Conservation (phyloP, 768 basidiomycete species). For the Naganishia friedmannii region DNA sequence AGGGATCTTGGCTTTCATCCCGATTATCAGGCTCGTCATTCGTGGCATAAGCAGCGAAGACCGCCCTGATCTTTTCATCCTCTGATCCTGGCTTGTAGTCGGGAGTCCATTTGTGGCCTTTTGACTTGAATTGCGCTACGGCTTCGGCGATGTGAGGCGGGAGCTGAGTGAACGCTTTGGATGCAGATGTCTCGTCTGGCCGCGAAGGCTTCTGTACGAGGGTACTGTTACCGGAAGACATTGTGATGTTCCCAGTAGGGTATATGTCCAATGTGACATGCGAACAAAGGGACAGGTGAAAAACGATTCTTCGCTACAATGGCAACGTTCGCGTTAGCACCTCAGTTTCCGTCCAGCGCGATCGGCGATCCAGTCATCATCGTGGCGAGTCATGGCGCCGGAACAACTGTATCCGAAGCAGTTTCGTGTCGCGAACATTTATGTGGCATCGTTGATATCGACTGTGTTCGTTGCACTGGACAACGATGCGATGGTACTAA, state of each 20-base stretch:
- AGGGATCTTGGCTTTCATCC: slow-evolving; percentile 21
- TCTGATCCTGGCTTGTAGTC: slow-evolving; percentile 16
- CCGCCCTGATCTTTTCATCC: slow-evolving; percentile 14
- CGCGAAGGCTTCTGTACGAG: slow-evolving; percentile 16
- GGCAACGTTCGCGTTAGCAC: too few species aligned
- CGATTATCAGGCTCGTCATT: slow-evolving; percentile 9
- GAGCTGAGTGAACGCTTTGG: slow-evolving; percentile 20
- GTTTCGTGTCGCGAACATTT: background rate
- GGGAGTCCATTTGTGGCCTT: background rate
- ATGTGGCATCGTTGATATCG: too few species aligned
- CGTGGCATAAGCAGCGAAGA: slow-evolving; percentile 22
- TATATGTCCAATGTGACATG: too few species aligned
- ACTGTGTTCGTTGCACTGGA: too few species aligned
- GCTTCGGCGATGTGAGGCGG: background rate
- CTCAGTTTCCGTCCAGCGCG: background rate
- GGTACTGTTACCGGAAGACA: background rate
- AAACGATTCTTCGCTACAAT: too few species aligned
- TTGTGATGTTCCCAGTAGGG: background rate
- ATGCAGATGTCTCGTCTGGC: slow-evolving; percentile 23
- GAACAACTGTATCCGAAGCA: background rate
- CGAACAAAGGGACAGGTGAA: too few species aligned
- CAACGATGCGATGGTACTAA: too few species aligned
- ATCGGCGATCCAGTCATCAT: slow-evolving; percentile 21
- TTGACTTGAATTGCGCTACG: slow-evolving; percentile 12
- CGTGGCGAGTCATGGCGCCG: background rate